These are phyloP conservation scores for Trichoderma reesei DNA, from an alignment of 495 filamentous ascomycete genomes.

Conservation along the genomic window DNA sequence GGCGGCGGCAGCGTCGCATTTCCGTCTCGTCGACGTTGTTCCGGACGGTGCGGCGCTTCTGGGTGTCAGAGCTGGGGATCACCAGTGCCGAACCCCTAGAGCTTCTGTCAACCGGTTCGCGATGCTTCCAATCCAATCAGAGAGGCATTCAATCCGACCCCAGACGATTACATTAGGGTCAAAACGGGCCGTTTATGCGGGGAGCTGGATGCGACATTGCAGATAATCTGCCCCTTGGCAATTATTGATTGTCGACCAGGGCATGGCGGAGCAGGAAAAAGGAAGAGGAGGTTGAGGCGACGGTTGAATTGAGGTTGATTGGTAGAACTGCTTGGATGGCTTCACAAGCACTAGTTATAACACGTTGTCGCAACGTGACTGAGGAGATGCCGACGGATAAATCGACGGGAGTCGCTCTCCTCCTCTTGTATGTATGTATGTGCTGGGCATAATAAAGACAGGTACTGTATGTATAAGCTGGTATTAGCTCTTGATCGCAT, in stretches of 20 bases:
- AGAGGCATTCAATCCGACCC: neutral
- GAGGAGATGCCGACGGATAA: neutral
- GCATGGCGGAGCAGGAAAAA: neutral
- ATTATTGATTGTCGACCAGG: neutral
- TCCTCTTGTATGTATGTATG: too few species aligned
- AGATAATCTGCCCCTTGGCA: neutral
- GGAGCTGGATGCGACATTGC: neutral
- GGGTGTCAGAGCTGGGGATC: neutral
- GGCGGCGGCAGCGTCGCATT: neutral
- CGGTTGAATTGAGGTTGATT: neutral
- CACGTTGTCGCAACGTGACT: neutral
- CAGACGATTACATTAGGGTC: too few species aligned
- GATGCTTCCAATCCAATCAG: neutral
- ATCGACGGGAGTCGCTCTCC: too few species aligned
- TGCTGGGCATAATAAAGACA: too few species aligned
- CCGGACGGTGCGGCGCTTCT: neutral
- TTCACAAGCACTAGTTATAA: too few species aligned
- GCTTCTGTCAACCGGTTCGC: neutral
- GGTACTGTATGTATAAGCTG: too few species aligned
- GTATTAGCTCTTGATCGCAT: too few species aligned
- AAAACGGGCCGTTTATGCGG: neutral
- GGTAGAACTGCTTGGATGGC: neutral
- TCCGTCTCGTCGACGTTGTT: neutral
- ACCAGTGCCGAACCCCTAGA: neutral
- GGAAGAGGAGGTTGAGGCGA: neutral